These are phyloP conservation scores for Botrytis byssoidea DNA, from an alignment of 2,329 filamentous ascomycete genomes.

Conservation along the genomic window DNA sequence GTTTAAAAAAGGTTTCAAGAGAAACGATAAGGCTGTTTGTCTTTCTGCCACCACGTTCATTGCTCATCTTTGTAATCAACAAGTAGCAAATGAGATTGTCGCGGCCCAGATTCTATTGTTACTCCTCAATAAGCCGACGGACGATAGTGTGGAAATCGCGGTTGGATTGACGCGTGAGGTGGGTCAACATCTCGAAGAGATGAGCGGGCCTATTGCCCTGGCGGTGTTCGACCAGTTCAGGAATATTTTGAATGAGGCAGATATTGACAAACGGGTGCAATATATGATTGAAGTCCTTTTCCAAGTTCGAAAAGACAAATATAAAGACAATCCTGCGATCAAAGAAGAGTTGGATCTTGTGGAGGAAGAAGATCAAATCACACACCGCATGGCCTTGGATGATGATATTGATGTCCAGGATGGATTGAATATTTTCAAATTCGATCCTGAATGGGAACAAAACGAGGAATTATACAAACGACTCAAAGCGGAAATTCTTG, in stretches of 20 bases:
- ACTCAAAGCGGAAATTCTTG: constrained; percentile 89
- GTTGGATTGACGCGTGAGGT: constrained; percentile 91
- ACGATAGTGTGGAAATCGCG: constrained; percentile 96
- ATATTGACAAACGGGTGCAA: constrained; percentile 97
- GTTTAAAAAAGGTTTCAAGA: constrained; percentile 91
- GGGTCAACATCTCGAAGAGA: constrained; percentile 90
- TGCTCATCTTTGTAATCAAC: constrained; percentile 92
- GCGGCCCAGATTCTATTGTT: constrained; percentile 89
- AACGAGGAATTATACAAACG: constrained; percentile 88
- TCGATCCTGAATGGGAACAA: constrained; percentile 83
- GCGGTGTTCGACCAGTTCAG: constrained; percentile 95
- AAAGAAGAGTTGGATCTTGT: constrained; percentile 93
- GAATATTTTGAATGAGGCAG: constrained; percentile 91
- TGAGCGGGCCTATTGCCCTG: constrained; percentile 83
- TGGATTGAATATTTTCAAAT: constrained; percentile 92
- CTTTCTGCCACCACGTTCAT: constrained; percentile 91
- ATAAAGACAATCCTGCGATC: constrained; percentile 89
- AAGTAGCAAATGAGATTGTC: constrained; percentile 91
- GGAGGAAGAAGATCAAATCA: constrained; percentile 97
- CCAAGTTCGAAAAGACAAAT: constrained; percentile 92
- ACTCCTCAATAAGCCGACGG: constrained; percentile 91
- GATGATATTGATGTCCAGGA: constrained; percentile 85
- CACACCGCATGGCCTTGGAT: constrained; percentile 78
- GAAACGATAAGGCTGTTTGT: constrained; percentile 96
- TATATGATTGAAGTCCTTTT: constrained; percentile 99